These are phyloP conservation scores for Phytophthora pseudosyringae DNA, from an alignment of 352 stramenopile genomes.

Conservation along the genomic window DNA sequence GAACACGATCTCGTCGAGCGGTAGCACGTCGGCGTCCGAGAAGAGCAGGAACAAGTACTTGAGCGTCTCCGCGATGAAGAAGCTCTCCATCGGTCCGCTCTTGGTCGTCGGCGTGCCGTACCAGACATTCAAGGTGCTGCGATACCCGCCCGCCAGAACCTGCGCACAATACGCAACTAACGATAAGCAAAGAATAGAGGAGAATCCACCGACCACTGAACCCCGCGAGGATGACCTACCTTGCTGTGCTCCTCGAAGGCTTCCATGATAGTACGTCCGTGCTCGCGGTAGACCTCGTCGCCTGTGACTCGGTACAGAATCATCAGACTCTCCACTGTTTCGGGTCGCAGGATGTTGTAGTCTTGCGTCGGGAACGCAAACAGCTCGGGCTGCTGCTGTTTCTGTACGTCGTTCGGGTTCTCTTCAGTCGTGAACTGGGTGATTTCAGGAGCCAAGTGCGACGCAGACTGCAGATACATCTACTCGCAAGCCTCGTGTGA, in stretches of 20 bases:
- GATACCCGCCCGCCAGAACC: constrained; percentile 67
- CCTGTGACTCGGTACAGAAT: constrained; percentile 88
- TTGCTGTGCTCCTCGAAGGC: constrained; percentile 77
- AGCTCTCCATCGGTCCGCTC: constrained; percentile 81
- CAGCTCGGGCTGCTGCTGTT: constrained; percentile 22
- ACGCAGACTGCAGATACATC: constrained; percentile 74
- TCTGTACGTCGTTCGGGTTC: constrained; percentile 9
- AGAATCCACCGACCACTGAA: constrained; percentile 1
- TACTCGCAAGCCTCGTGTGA: constrained; percentile 22
- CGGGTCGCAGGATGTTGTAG: constrained; percentile 81
- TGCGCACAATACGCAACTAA: no score
- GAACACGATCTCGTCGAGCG: constrained; percentile 83
- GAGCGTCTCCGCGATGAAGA: constrained; percentile 93
- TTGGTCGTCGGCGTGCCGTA: constrained; percentile 31
- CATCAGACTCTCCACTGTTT: constrained; percentile 92
- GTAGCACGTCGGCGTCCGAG: constrained; percentile 68
- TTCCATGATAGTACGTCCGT: constrained; percentile 83
- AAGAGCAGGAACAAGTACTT: constrained; percentile 94
- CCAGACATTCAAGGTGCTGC: constrained; percentile 65
- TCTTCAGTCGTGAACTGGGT: constrained; percentile 57
- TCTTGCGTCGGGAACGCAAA: constrained; percentile 38
- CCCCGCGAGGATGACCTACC: constrained; percentile 23
- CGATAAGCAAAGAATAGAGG: no score
- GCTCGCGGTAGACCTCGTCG: constrained; percentile 78
- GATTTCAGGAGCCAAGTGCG: constrained; percentile 77